Percentiles rank a stretch among this genome's conserved stretches.
Evolutionary conservation across 306 rosid genomes (phyloP).

Genomic region (Benincasa hispida): DNA sequence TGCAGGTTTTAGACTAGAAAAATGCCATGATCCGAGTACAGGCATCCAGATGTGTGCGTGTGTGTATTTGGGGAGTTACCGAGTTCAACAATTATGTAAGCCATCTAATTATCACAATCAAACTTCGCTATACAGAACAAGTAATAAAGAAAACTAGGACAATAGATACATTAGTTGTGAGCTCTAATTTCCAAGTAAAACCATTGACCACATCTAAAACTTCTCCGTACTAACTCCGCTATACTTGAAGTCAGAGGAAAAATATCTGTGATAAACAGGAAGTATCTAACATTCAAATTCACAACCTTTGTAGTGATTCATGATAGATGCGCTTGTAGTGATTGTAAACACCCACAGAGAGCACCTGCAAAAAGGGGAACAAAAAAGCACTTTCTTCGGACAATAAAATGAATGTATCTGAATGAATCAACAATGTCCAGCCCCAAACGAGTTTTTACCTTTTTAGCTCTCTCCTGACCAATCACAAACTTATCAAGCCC

Average conservation of each 20-base stretch:
- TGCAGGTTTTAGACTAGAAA: neutral
- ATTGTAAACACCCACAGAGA: slow-evolving; percentile 93
- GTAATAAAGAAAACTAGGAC: neutral
- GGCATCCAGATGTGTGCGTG: neutral
- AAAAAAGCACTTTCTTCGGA: neutral
- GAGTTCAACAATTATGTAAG: neutral
- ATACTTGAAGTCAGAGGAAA: neutral
- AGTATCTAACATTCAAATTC: slow-evolving; percentile 19
- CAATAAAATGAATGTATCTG: neutral
- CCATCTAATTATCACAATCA: neutral
- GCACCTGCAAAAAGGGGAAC: slow-evolving; percentile 38
- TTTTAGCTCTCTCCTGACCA: slow-evolving; percentile 92
- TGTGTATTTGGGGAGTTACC: neutral
- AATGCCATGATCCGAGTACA: neutral
- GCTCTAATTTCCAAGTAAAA: neutral
- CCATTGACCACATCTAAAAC: neutral
- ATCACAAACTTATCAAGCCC: slow-evolving; percentile 93
- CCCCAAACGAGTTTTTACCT: slow-evolving; percentile 29
- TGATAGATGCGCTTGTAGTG: slow-evolving; percentile 77
- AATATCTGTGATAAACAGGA: neutral
- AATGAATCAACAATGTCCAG: neutral
- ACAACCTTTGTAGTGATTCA: slow-evolving; percentile 52
- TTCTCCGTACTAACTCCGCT: neutral
- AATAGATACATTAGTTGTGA: neutral
- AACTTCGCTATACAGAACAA: neutral